Conservation (phyloP, 2,329 filamentous ascomycete genomes). For the Seiridium cupressi region DNA sequence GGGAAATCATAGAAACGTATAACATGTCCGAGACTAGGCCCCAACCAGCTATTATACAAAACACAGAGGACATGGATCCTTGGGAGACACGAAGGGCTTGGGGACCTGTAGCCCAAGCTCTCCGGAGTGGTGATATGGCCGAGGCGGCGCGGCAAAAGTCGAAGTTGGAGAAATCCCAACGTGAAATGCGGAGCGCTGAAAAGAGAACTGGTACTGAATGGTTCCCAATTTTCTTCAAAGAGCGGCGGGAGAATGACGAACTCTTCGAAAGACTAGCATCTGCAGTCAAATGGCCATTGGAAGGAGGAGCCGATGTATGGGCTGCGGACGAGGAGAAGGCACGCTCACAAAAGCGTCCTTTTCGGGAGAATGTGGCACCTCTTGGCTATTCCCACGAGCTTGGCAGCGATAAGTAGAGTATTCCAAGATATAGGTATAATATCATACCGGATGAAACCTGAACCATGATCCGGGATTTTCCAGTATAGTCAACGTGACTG, state of each 20-base stretch:
- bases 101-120: slow-evolving; percentile 14
- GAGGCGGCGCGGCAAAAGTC: slow-evolving; percentile 13
- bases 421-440: too few relatives aligned
- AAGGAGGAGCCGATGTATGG: background rate
- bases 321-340: background rate
- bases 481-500: too few relatives aligned
- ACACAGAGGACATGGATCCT: slow-evolving; percentile 14
- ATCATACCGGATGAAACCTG: too few relatives aligned
- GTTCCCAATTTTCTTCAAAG: slow-evolving; percentile 20
- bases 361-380: background rate
- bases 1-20: slow-evolving; percentile 12
- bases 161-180: slow-evolving; percentile 20
- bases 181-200: slow-evolving; percentile 18
- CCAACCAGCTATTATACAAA: background rate
- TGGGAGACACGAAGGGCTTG: slow-evolving; percentile 24
- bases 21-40: background rate
- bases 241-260: slow-evolving; percentile 11
- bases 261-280: background rate
- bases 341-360: background rate
- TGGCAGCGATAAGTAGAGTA: too few relatives aligned
- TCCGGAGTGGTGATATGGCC: slow-evolving; percentile 15
- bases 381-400: background rate
- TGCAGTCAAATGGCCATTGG: background rate
- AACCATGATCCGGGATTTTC: too few relatives aligned
- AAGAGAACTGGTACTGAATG: slow-evolving; percentile 13